Percentiles rank a stretch among this genome's conserved stretches.
phyloP scores from a whole-genome alignment of 2,329 filamentous ascomycete species.

The Calonectria pteridis region DNA sequence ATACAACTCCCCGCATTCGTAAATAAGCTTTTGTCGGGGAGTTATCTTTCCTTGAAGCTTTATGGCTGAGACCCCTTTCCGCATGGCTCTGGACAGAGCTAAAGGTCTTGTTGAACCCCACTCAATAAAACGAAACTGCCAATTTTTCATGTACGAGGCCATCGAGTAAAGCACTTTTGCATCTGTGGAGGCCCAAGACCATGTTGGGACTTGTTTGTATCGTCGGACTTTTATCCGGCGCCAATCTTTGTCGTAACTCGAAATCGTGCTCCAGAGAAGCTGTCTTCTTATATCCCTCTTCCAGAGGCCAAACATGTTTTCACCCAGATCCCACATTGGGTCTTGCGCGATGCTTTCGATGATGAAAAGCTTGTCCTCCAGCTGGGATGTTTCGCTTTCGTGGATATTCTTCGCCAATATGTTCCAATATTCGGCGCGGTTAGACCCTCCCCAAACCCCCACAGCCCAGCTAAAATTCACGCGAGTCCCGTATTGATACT shows the following conservation, averaged over 20 bases:
- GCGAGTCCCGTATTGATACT: background rate
- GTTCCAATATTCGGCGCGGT: background rate
- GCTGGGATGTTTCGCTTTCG: background rate
- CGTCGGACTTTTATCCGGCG: background rate
- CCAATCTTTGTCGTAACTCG: too few species aligned
- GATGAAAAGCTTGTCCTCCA: background rate
- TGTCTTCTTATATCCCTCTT: background rate
- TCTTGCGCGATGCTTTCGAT: background rate
- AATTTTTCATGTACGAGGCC: background rate
- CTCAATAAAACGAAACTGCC: background rate
- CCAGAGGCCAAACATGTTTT: background rate
- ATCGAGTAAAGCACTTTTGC: background rate
- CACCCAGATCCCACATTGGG: background rate
- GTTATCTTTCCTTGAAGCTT: background rate
- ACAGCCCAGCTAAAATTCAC: background rate
- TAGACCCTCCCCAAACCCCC: too few species aligned
- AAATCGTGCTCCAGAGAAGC: background rate
- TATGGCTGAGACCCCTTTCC: background rate
- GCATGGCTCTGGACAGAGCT: background rate
- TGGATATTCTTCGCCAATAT: background rate
- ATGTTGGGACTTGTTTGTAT: background rate
- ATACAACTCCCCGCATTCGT: background rate
- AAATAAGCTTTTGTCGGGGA: background rate
- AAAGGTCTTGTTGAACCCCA: background rate
- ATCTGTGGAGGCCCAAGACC: background rate